A percentile compares a stretch with the other conserved stretches of the same genome.
Evolutionary conservation across 2,329 filamentous ascomycete genomes (phyloP).

Genomic region (Aureobasidium sp.): DNA sequence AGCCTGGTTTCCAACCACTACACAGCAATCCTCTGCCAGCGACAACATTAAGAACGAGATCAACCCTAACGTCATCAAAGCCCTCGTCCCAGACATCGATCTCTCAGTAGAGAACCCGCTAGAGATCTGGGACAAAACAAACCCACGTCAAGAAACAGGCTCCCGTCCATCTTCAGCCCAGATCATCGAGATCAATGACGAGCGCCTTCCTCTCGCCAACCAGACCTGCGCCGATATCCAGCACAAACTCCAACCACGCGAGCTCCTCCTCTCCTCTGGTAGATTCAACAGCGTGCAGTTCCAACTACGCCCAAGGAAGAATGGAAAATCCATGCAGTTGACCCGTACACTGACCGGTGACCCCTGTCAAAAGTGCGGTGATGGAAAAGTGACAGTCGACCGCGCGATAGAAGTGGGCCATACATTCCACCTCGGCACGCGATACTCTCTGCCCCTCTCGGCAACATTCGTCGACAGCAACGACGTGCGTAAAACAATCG

Average conservation of each 20-base stretch:
- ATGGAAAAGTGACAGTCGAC: conserved; percentile 56
- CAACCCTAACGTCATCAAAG: conserved; percentile 61
- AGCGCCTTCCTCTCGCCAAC: conserved; percentile 7
- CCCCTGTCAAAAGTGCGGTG: conserved; percentile 61
- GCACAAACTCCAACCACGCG: background rate
- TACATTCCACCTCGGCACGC: conserved; percentile 86
- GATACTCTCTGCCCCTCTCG: conserved; percentile 71
- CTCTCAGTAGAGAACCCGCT: conserved; percentile 54
- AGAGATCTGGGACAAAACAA: conserved; percentile 15
- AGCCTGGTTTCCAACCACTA: conserved; percentile 54
- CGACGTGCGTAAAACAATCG: conserved; percentile 49
- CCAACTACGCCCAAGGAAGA: background rate
- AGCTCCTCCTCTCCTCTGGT: background rate
- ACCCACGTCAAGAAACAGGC: background rate
- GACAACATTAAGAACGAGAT: conserved; percentile 29
- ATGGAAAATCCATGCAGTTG: conserved; percentile 48
- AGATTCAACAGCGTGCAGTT: background rate
- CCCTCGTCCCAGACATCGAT: conserved; percentile 60
- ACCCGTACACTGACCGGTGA: conserved; percentile 62
- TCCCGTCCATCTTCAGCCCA: conserved; percentile 6
- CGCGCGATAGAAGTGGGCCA: conserved; percentile 86
- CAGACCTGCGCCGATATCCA: background rate
- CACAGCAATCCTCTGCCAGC: conserved; percentile 16
- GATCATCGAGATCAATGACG: conserved; percentile 18
- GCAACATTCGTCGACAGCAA: conserved; percentile 49